These are phyloP conservation scores for Wolfiporia cocos DNA, from an alignment of 1,284 basidiomycete genomes.

Conservation along the genomic window DNA sequence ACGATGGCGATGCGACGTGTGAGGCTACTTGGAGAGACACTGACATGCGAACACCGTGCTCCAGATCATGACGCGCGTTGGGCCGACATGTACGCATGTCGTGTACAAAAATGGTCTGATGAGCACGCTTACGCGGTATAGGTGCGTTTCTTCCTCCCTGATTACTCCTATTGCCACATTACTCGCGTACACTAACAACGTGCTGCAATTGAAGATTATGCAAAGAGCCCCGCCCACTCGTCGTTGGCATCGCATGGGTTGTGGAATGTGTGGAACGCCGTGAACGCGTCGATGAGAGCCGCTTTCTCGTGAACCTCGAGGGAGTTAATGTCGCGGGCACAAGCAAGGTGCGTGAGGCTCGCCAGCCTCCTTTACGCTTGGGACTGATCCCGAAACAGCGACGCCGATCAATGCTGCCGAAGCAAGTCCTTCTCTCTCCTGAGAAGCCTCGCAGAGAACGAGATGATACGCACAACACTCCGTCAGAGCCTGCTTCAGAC, in stretches of 20 bases:
- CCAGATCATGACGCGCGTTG: constrained; percentile 56
- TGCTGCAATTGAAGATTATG: constrained; percentile 39
- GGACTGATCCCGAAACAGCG: constrained; percentile 27
- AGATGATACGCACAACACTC: neutral
- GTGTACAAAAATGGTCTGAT: constrained; percentile 85
- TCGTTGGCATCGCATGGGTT: constrained; percentile 92
- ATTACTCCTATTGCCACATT: neutral
- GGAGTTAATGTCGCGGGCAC: constrained; percentile 58
- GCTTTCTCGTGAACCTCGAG: constrained; percentile 65
- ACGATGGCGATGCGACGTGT: constrained; percentile 1
- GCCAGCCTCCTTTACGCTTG: neutral
- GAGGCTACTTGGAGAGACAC: no score
- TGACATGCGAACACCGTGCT: no score
- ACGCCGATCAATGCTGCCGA: constrained; percentile 66
- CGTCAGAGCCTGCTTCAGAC: no score
- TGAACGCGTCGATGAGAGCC: constrained; percentile 56
- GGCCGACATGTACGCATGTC: constrained; percentile 84
- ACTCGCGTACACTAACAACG: no score
- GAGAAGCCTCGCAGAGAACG: neutral
- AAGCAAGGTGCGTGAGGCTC: constrained; percentile 48
- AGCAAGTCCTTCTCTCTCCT: no score
- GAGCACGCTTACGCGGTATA: constrained; percentile 72
- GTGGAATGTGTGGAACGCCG: constrained; percentile 78
- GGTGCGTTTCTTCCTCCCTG: constrained; percentile 33
- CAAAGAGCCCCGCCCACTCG: constrained; percentile 63